phyloP scores from a whole-genome alignment of 306 rosid species.

The Mimosa bimucronata region DNA sequence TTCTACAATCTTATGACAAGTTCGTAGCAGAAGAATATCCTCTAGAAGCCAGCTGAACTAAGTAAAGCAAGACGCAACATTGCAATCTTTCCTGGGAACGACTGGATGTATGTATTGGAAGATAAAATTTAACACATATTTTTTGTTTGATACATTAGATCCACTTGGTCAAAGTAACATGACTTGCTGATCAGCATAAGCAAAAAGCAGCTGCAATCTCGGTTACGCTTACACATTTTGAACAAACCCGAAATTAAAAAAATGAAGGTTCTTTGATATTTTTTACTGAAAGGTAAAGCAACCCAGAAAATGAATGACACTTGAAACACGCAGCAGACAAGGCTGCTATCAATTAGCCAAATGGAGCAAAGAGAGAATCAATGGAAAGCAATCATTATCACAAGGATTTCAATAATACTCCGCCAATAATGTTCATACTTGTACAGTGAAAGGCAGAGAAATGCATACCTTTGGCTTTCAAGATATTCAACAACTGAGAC shows the following conservation, averaged over 20 bases:
- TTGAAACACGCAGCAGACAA: neutral
- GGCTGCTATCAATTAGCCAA: neutral
- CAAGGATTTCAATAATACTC: neutral
- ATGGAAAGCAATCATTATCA: neutral
- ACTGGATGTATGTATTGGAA: neutral
- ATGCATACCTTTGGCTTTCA: conserved; percentile 74
- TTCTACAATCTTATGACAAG: conserved; percentile 1
- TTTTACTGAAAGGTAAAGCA: neutral
- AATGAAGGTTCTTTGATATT: neutral
- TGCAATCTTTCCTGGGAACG: neutral
- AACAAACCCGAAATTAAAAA: neutral
- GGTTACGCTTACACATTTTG: neutral
- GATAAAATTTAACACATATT: too few species aligned
- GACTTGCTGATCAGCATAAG: neutral
- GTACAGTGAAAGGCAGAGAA: conserved; percentile 12
- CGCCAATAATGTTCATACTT: neutral
- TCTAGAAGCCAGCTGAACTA: neutral
- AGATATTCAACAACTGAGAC: conserved; percentile 59
- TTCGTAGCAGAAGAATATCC: neutral
- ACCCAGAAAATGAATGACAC: neutral
- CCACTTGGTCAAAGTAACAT: neutral
- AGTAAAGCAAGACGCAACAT: neutral
- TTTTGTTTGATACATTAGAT: neutral
- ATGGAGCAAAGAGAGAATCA: neutral
- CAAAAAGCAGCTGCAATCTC: neutral